Conservation (phyloP, 2,329 filamentous ascomycete species). For the Tolypocladium cylindrosporum region DNA sequence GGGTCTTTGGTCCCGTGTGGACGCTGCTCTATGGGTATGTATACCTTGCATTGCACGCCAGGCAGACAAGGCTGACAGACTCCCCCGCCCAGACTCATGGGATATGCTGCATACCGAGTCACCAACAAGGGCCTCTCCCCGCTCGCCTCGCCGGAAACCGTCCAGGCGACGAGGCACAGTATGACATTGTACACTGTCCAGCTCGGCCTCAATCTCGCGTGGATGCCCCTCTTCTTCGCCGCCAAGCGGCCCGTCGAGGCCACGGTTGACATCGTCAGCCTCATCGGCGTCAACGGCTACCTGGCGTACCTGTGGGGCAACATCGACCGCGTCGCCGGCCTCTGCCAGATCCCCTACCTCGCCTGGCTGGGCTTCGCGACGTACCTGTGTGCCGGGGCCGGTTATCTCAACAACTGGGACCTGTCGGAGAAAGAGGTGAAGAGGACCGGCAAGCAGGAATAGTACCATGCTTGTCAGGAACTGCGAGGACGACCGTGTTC, state of each 20-base stretch:
- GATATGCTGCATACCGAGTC: conserved; percentile 77
- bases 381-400: conserved; percentile 65
- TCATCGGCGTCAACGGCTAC: conserved; percentile 64
- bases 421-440: conserved; percentile 27
- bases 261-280: conserved; percentile 61
- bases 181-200: conserved; percentile 80
- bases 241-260: conserved; percentile 63
- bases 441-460: conserved; percentile 9
- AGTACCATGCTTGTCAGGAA: background rate
- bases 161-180: conserved; percentile 51
- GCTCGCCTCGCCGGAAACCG: conserved; percentile 40
- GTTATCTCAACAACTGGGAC: conserved; percentile 60
- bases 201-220: conserved; percentile 73
- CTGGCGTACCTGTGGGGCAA: conserved; percentile 67
- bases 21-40: conserved; percentile 50
- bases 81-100: conserved; percentile 52
- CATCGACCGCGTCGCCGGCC: conserved; percentile 63
- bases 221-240: conserved; percentile 93
- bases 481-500: background rate
- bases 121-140: conserved; percentile 53
- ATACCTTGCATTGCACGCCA: no score
- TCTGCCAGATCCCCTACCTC: conserved; percentile 70
- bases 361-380: conserved; percentile 82
- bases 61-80: background rate
- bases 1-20: conserved; percentile 56